Conservation (phyloP, 768 basidiomycete genomes). For the Crucibulum laeve region DNA sequence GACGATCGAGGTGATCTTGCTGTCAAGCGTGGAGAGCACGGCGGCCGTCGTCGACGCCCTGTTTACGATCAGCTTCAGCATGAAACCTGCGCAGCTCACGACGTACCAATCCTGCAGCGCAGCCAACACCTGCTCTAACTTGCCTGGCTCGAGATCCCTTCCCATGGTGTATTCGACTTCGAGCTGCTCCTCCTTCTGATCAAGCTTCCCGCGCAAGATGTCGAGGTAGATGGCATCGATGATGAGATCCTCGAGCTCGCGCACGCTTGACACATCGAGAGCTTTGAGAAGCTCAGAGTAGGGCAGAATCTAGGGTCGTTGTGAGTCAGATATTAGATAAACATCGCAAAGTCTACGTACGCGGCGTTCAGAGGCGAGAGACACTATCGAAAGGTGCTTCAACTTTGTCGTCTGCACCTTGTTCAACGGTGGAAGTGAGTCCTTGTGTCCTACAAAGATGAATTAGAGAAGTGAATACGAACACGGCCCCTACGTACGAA, state of each 20-base stretch:
- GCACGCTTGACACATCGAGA: conserved; percentile 73
- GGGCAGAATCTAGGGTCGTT: conserved; percentile 61
- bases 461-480: conserved; percentile 1
- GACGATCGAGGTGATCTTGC: conserved; percentile 57
- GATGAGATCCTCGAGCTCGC: conserved; percentile 93
- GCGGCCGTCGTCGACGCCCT: conserved; percentile 71
- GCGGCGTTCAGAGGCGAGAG: conserved; percentile 71
- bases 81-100: background rate
- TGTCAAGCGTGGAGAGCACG: conserved; percentile 70
- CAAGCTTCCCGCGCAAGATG: conserved; percentile 85
- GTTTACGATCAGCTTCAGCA: conserved; percentile 5
- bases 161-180: conserved; percentile 94
- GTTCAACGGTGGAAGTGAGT: conserved; percentile 62
- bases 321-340: background rate
- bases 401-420: conserved; percentile 78
- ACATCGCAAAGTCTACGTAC: conserved; percentile 38
- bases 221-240: conserved; percentile 96
- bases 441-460: conserved; percentile 53
- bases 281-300: conserved; percentile 68
- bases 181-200: conserved; percentile 86
- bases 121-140: conserved; percentile 52
- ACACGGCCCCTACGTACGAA: conserved; percentile 41
- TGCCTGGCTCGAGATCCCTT: conserved; percentile 80
- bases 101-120: conserved; percentile 64
- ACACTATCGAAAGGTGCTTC: conserved; percentile 89